Evolutionary conservation across 108 stramenopile genomes (phyloP), one percentile per base, ranked within the genome.

Genomic region (Cyclotella cryptica): DNA sequence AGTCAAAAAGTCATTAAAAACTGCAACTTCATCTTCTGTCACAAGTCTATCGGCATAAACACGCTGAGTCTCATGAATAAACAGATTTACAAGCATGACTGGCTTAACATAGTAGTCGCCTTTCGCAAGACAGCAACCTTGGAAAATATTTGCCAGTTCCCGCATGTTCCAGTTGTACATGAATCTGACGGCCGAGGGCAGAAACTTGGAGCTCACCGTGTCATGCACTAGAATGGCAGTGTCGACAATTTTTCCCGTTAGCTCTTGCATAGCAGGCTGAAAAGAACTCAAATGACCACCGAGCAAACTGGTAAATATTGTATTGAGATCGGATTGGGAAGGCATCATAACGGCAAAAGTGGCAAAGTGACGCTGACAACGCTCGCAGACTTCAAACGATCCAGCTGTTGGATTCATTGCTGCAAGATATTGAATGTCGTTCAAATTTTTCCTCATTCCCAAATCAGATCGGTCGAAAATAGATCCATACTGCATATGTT

Each of bases 111-210:
- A 93, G 59, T 87, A 86, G 22, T 91, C 87, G 14, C 84, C 44
- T 44, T 78, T 86, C 51, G 89, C 83, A 40, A 81, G 79, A 65
- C 89, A 92, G 49, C 90, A 61, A 5, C 95, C 93, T 81, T 95
- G 95, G 81, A 95, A 97, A 26, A 97, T 85, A 49, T 97, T 97
- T 18, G 89, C 75, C 12, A 96, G 79, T 55, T 97, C 96, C 47
- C 96, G 92, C 92, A 97, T 92, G 83, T 95, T 96, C 95, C 95
- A 97, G 76, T 95, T 96, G 81, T 97, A 97, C 72, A 93, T 93
- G 79, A 96, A 96, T 68, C 90, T 89, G 21, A 90, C 75, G 21
- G 95, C 93, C 18, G 92, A 90, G 21, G 96, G 96, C 3, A 97
- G 71, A 84, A 97, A 96, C 65, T 90, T 92, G 21, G 87, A 44